Base-by-base conservation (phyloP, 495 filamentous ascomycete species). In the Rusavskia elegans region DNA sequence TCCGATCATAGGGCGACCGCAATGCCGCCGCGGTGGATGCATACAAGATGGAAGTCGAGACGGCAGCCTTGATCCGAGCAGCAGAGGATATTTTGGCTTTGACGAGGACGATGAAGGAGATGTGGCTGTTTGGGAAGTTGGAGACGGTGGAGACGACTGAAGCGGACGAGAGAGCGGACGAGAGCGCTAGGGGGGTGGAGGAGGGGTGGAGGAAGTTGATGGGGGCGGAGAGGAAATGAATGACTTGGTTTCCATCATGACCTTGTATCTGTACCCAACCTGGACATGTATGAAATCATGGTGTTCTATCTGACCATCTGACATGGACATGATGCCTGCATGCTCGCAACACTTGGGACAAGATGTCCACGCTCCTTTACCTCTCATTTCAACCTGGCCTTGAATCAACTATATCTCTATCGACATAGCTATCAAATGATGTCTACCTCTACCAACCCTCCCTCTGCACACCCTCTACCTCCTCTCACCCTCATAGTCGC, bases 401-500 rank as follows among this genome's bases (percentile, higher is more conserved):
- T 35, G 32, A 35, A 35, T 10, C 8, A 10, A 11, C 13, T 8
- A 11, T 35, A 2, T 11, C 7, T 8, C 9, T 35, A 10, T 7
- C 32, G 32, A 35, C 32, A 3, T 35, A 35, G 32, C 32, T 35
- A 35, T 46, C 19, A 16, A 29, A 46, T 5, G 2, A 45, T 23
- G 20, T 46, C 44, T 20, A 49, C 17, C 3, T 50, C 25, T 42
- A 37, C 51, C 8, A n/a, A 16, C 20, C n/a, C 53, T 29, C 55
- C 53, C 49, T 56, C 56, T 19, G 25, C 53, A 39, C 69, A 70
- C 65, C 62, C 66, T 30, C 59, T 71, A 29, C 65, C 68, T 40
- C 71, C 79, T 36, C 69, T 88, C 13, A 89, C 84, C 38, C 70
- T 89, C 59, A 81, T 90, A 63, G 80, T 89, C 30, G 85, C 85